phyloP scores from a whole-genome alignment of 2,329 filamentous ascomycete species.

The Curvularia verruculosa region DNA sequence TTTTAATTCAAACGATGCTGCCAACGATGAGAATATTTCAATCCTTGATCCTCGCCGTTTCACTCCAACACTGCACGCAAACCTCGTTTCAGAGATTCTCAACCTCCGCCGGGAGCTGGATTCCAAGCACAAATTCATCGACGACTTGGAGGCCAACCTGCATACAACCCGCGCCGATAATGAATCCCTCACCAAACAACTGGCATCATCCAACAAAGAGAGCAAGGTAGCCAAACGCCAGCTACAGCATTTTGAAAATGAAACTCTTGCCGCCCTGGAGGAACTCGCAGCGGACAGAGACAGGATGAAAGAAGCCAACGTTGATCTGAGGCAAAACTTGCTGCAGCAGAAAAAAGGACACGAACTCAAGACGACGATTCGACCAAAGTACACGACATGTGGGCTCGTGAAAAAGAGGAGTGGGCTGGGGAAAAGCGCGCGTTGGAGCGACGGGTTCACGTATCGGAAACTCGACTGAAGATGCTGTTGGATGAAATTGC shows the following conservation, averaged over 20 bases:
- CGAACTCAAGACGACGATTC: constrained; percentile 83
- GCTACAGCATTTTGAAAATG: constrained; percentile 83
- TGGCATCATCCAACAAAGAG: constrained; percentile 73
- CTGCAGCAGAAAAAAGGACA: constrained; percentile 76
- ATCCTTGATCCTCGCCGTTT: constrained; percentile 89
- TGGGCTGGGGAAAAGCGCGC: constrained; percentile 86
- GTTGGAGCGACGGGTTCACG: constrained; percentile 82
- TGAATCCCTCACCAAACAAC: constrained; percentile 68
- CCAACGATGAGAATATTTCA: constrained; percentile 70
- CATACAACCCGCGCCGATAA: constrained; percentile 75
- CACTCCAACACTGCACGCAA: constrained; percentile 93
- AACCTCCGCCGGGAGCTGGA: constrained; percentile 87
- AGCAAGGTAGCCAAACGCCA: constrained; percentile 82
- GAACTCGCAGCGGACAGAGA: constrained; percentile 87
- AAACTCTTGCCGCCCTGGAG: constrained; percentile 82
- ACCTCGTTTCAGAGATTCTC: constrained; percentile 91
- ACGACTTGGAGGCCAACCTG: constrained; percentile 77
- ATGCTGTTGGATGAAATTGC: constrained; percentile 84
- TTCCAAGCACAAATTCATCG: constrained; percentile 84
- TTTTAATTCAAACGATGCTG: constrained; percentile 54
- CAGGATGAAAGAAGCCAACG: constrained; percentile 73
- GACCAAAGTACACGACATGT: constrained; percentile 76
- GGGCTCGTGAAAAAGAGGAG: constrained; percentile 80
- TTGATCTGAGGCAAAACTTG: constrained; percentile 80
- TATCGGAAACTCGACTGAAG: constrained; percentile 87